Evolutionary conservation across 2,329 filamentous ascomycete genomes (phyloP), one percentile per base, ranked within the genome.

Genomic region (Emergomyces africanus): DNA sequence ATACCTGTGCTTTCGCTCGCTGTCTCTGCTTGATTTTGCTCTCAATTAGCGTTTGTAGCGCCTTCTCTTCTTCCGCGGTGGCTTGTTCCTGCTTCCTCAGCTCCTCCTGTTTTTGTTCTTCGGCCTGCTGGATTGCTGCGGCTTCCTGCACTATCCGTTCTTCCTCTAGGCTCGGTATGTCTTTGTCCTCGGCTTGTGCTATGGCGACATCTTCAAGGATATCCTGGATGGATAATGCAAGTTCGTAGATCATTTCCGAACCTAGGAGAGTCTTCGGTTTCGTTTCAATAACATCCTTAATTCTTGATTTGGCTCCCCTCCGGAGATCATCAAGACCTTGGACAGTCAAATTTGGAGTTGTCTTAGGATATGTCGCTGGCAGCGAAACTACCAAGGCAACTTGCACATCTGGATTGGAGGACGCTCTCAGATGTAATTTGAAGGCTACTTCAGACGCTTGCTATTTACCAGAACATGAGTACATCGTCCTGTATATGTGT

Each of bases 351-450:
- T 89, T 76, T 1, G 91, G 91, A 1, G 84, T 77, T 1, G 90
- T 88, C 69, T 89, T 95, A 3, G 92, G 94, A 70, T 97, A 97
- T 0, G 91, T 95, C 6, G 90, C 88, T 9, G 90, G 94, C 64
- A 97, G 78, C 59, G 88, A 86, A 57, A 95, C 89, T 54, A 83
- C 80, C n/a, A 97, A 75, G 1, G 83, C 84, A 44, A 90, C 78
- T 30, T 80, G 80, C 61, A 90, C 81, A 54, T 90, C 86, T 42
- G 84, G 80, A 67, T 94, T 87, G 0, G 84, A 85, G 3, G 84
- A 84, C 10, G 89, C 82, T 67, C 83, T 89, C 63, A 97, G 79
- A 57, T 81, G 83, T 57, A 97, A 84, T 65, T 89, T 89, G 71
- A 97, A 95, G 0, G 84, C 81, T 18, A 89, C 87, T 68, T 95